Evolutionary conservation across 106 monocot genomes (phyloP).

Genomic region (Phalaenopsis aphrodite): DNA sequence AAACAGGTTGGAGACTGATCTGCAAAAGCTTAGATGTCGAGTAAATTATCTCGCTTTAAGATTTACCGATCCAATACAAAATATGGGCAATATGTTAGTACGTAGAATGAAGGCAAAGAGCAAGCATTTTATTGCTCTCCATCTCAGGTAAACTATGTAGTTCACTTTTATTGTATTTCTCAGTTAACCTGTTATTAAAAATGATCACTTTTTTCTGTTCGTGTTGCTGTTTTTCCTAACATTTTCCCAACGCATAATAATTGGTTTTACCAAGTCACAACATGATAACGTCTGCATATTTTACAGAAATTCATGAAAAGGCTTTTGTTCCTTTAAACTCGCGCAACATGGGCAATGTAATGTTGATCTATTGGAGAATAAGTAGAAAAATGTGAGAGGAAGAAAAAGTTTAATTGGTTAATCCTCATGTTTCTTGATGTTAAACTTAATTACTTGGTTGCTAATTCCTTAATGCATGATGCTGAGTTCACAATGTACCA

Average conservation of each 20-base stretch:
- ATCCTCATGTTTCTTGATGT: not conserved
- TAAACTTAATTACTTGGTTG: not conserved
- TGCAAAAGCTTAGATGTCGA: constrained; percentile 63
- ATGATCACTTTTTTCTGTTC: not conserved
- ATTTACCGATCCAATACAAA: constrained; percentile 38
- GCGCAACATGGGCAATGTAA: not conserved
- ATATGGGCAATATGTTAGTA: constrained; percentile 41
- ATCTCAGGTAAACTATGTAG: constrained; percentile 31
- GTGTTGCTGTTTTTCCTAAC: not conserved
- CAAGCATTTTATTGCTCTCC: constrained; percentile 55
- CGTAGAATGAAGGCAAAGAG: constrained; percentile 40
- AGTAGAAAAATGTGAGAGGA: not conserved
- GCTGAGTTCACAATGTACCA: not conserved
- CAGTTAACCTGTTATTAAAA: too few relatives aligned
- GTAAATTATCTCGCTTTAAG: constrained; percentile 61
- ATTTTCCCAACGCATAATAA: not conserved
- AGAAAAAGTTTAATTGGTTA: not conserved
- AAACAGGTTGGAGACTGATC: constrained; percentile 45
- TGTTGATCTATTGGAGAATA: not conserved
- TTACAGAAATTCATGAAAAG: not conserved
- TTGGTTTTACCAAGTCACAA: not conserved
- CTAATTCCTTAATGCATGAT: not conserved
- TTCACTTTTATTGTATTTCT: not conserved
- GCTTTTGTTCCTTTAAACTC: not conserved
- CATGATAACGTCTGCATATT: not conserved